phyloP scores from a whole-genome alignment of 2,329 filamentous ascomycete species.

The Beauveria caledonica region DNA sequence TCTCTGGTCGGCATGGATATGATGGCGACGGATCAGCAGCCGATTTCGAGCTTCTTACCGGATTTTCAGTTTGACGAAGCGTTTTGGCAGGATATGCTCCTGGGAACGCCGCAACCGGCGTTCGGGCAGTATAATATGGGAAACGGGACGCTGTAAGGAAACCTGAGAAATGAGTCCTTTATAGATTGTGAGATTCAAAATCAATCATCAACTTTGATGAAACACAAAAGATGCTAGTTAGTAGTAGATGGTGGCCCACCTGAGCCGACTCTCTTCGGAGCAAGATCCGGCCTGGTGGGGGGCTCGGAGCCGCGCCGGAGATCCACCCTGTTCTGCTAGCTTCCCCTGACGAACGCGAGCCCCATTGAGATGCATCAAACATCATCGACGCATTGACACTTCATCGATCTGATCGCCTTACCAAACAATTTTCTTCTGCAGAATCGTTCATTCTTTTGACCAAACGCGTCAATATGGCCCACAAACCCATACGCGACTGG shows the following conservation, averaged over 20 bases:
- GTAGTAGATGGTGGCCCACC: too few relatives aligned
- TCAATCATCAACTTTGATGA: background rate
- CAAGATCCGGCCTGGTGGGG: background rate
- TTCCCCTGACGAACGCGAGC: background rate
- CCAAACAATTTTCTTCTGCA: background rate
- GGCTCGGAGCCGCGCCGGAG: background rate
- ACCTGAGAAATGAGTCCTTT: background rate
- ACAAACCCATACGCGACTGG: slow-evolving; percentile 22
- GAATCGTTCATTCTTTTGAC: too few relatives aligned
- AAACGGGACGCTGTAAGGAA: background rate
- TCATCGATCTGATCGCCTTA: background rate
- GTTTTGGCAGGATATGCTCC: slow-evolving; percentile 8
- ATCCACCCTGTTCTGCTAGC: background rate
- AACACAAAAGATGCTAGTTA: too few relatives aligned
- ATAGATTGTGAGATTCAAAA: background rate
- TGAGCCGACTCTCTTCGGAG: background rate
- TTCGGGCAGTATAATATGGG: background rate
- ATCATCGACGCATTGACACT: background rate
- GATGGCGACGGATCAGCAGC: background rate
- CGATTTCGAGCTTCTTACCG: background rate
- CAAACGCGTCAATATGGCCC: background rate
- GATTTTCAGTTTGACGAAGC: slow-evolving; percentile 6
- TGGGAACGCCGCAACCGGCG: background rate
- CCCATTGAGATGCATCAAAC: background rate
- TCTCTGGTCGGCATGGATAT: background rate